Conservation (phyloP, 257 asterid species). For the Salvia rosmarinus region DNA sequence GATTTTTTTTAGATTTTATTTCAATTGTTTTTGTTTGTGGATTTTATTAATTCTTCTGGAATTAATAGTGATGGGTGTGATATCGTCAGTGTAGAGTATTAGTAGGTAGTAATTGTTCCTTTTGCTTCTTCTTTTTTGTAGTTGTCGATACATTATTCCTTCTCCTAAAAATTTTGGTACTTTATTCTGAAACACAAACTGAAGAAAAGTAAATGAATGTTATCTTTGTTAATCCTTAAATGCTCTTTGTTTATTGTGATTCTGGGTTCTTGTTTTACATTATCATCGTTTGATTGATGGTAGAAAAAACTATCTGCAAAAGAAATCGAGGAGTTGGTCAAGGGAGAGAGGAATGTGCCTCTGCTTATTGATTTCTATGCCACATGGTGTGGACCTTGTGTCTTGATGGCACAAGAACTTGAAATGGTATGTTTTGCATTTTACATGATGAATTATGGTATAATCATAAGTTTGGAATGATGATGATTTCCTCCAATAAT, state of each 20-base stretch:
- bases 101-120: background rate
- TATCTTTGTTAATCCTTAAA: background rate
- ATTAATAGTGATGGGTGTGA: background rate
- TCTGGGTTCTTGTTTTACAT: background rate
- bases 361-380: conserved; percentile 88
- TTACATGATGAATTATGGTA: background rate
- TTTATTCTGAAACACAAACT: background rate
- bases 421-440: conserved; percentile 73
- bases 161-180: background rate
- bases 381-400: conserved; percentile 99
- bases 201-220: background rate
- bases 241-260: background rate
- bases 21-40: conserved; percentile 9
- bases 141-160: background rate
- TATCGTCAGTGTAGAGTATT: background rate
- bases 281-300: conserved; percentile 18
- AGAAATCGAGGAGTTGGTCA: conserved; percentile 77
- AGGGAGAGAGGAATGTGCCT: conserved; percentile 85
- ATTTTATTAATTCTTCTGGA: conserved; percentile 5
- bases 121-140: background rate
- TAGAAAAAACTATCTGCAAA: conserved; percentile 84
- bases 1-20: background rate
- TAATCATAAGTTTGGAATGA: conserved; percentile 7
- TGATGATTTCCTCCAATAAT: background rate
- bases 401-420: conserved; percentile 97